Evolutionary conservation across 306 rosid species (phyloP), one percentile per base, ranked within the genome.

Genomic region (Ormosia semicastrata): DNA sequence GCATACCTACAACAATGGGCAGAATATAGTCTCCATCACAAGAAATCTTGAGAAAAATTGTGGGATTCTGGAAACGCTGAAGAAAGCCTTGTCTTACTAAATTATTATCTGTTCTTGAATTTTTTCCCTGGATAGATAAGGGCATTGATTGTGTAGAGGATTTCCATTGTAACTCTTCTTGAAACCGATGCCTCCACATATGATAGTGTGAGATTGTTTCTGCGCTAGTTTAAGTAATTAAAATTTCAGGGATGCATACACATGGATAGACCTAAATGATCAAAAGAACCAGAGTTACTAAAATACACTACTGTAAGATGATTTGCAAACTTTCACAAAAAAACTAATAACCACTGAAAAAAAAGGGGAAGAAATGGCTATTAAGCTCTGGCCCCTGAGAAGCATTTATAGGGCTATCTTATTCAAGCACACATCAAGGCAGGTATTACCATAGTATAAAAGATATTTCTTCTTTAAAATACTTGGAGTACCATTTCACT

Each of bases 1-100:
- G n/a, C 73, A 24, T 88, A 94, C 99, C 99, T 76, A 92, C 99
- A 86, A 92, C 92, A 85, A 96, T 89, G 34, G 99, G 99, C 46
- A 96, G 92, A 84, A 96, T 57, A 85, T 90, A 93, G 82, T 93
- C 97, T 49, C 92, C 99, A 71, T 91, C 94, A 74, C 98, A 93
- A 44, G 97, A 96, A 84, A 94, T 86, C 92, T 92, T 96, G 65
- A 96, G 97, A 82, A 96, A 96, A 73, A 96, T 90, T 1, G 99
- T 96, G 7, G 99, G 98, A 81, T 80, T 87, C 86, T 88, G 93
- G 75, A 96, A 96, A 37, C 91, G 92, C 66, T 87, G 91, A 49
- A 91, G 82, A 76, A 96, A 89, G 12, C 86, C 82, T 72, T 84
- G 90, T 81, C 81, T 89, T 6, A 90, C 13, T 36, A 84, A 81